Evolutionary conservation across 495 filamentous ascomycete species (phyloP).

Genomic region (Cercophora newfieldiana): DNA sequence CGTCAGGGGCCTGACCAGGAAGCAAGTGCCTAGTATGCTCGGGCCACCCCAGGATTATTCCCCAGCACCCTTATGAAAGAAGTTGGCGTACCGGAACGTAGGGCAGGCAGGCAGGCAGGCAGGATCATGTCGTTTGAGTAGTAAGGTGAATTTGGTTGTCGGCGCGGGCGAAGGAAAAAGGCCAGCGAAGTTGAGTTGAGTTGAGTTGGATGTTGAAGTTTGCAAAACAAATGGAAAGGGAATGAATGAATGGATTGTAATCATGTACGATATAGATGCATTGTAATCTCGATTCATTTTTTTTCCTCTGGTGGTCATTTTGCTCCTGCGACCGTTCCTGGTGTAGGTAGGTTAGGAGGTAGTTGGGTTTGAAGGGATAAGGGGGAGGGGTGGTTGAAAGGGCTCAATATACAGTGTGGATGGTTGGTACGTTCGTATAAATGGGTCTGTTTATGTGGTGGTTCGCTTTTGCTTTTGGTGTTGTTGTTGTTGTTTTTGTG

Average conservation of each 20-base stretch:
- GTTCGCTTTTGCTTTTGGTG: no score
- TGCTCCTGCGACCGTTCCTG: not conserved
- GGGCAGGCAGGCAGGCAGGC: no score
- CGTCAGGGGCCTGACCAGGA: slow-evolving; percentile 59
- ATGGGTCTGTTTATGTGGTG: no score
- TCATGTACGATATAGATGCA: slow-evolving; percentile 14
- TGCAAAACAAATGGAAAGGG: not conserved
- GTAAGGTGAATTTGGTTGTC: not conserved
- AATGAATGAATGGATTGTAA: slow-evolving; percentile 2
- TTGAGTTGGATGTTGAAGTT: not conserved
- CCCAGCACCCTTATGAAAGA: slow-evolving; percentile 9
- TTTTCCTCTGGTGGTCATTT: not conserved
- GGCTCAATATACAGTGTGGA: not conserved
- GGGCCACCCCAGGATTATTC: slow-evolving; percentile 34
- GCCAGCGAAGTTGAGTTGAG: not conserved
- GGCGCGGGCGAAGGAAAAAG: not conserved
- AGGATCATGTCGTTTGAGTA: not conserved
- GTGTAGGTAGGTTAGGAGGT: not conserved
- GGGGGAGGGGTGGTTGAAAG: not conserved
- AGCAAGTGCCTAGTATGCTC: slow-evolving; percentile 73
- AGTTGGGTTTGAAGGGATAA: not conserved
- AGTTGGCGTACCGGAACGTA: not conserved
- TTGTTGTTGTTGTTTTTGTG: no score
- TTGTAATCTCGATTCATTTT: slow-evolving; percentile 8
- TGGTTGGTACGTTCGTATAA: no score